Evolutionary conservation across 2,329 filamentous ascomycete genomes (phyloP).

Genomic region (Westerdykella aurantiaca): DNA sequence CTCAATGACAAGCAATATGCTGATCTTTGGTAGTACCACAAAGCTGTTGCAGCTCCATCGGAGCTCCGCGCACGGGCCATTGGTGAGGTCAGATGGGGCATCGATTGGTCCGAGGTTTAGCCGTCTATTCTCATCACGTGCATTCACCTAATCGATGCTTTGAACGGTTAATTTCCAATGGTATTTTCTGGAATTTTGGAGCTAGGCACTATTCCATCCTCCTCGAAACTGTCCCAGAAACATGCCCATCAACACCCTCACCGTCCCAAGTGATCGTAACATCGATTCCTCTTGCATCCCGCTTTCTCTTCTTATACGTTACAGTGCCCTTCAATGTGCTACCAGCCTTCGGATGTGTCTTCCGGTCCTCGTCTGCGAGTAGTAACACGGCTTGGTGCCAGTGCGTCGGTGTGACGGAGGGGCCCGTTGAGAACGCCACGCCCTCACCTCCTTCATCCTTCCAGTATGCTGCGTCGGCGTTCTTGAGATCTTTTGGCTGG

Average conservation of each 20-base stretch:
- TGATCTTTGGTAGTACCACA: too few relatives aligned
- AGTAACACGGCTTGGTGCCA: slow-evolving; percentile 83
- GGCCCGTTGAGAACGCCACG: slow-evolving; percentile 85
- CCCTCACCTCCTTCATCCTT: slow-evolving; percentile 49
- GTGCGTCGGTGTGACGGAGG: slow-evolving; percentile 70
- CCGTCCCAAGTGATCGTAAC: slow-evolving; percentile 37
- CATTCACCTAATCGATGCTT: too few relatives aligned
- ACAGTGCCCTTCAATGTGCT: slow-evolving; percentile 61
- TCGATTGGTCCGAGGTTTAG: too few relatives aligned
- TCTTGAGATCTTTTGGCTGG: slow-evolving; percentile 19
- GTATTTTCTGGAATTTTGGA: too few relatives aligned
- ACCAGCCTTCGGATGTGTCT: slow-evolving; percentile 47
- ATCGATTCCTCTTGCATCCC: slow-evolving; percentile 37
- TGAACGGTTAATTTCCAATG: too few relatives aligned
- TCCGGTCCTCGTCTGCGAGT: slow-evolving; percentile 53
- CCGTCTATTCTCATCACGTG: too few relatives aligned
- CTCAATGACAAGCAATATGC: too few relatives aligned
- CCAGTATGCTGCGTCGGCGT: slow-evolving; percentile 59
- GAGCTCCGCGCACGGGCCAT: slow-evolving; percentile 32
- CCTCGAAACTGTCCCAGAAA: slow-evolving; percentile 28
- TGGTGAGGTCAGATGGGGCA: slow-evolving; percentile 1
- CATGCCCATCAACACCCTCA: slow-evolving; percentile 20
- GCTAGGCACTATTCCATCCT: slow-evolving; percentile 20
- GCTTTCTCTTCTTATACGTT: slow-evolving; percentile 59
- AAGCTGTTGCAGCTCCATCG: not conserved